These are phyloP conservation scores for Lumnitzera racemosa DNA, from an alignment of 345 rosid species.

Conservation along the genomic window DNA sequence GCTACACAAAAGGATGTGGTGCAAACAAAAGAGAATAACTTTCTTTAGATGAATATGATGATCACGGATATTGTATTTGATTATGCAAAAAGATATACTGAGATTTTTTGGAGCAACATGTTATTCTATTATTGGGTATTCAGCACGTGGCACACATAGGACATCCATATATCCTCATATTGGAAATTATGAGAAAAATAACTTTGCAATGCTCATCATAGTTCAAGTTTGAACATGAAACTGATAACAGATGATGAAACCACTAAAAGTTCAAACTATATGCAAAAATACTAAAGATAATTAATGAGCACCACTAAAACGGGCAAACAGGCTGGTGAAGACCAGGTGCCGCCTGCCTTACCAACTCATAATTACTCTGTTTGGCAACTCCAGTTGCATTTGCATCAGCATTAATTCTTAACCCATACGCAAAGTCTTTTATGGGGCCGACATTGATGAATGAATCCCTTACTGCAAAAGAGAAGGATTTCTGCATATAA, in stretches of 20 bases:
- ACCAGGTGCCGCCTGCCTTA: constrained; percentile 26
- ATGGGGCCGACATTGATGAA: constrained; percentile 87
- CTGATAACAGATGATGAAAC: background rate
- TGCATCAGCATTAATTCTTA: constrained; percentile 83
- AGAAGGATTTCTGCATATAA: constrained; percentile 73
- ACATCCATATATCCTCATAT: too few species aligned
- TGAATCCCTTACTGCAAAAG: constrained; percentile 92
- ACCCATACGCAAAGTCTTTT: constrained; percentile 91
- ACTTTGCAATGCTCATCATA: too few species aligned
- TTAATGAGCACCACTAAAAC: background rate
- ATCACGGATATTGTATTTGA: too few species aligned
- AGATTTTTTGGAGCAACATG: too few species aligned
- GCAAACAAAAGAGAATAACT: too few species aligned
- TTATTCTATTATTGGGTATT: too few species aligned
- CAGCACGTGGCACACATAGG: too few species aligned
- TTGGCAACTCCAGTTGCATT: constrained; percentile 89
- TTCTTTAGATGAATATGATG: too few species aligned
- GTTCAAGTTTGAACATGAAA: too few species aligned
- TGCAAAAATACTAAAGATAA: background rate
- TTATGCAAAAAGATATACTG: too few species aligned
- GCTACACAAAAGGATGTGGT: too few species aligned
- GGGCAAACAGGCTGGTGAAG: background rate
- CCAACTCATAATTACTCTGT: constrained; percentile 98
- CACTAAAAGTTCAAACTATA: background rate
- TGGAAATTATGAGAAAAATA: too few species aligned